These are phyloP conservation scores for Russula sp. DNA, from an alignment of 768 basidiomycete genomes.

Conservation along the genomic window DNA sequence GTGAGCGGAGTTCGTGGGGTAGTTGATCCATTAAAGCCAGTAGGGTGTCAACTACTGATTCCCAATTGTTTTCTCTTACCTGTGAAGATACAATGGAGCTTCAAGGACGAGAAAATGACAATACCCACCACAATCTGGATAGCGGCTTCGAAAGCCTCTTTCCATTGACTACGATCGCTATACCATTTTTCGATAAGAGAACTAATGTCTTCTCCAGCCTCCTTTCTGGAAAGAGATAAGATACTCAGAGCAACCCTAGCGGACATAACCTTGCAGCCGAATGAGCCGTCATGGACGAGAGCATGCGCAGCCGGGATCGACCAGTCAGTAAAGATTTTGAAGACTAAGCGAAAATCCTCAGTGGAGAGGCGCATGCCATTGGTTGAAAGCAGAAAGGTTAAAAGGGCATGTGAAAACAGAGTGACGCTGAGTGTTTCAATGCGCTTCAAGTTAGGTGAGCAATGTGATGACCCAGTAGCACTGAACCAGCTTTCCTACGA, in stretches of 20 bases:
- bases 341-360: conserved; percentile 29
- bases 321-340: conserved; percentile 36
- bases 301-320: conserved; percentile 43
- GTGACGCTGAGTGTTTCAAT: conserved; percentile 44
- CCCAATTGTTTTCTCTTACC: conserved; percentile 40
- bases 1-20: conserved; percentile 42
- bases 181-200: conserved; percentile 31
- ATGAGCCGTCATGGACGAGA: conserved; percentile 28
- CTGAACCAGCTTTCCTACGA: conserved; percentile 9
- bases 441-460: conserved; percentile 39
- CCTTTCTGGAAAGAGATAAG: conserved; percentile 24
- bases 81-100: conserved; percentile 17
- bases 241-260: conserved; percentile 39
- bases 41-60: conserved; percentile 34
- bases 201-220: conserved; percentile 18
- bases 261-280: conserved; percentile 35
- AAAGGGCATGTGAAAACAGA: conserved; percentile 31
- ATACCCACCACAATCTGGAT: conserved; percentile 10
- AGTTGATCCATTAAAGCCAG: conserved; percentile 37
- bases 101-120: not conserved
- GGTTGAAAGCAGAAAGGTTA: conserved; percentile 27
- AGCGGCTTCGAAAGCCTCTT: conserved; percentile 16
- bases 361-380: conserved; percentile 15
- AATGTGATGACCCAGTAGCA: conserved; percentile 22
- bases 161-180: conserved; percentile 6